These are phyloP conservation scores for Epithemia pelagica DNA, from an alignment of 108 stramenopile genomes.

Conservation along the genomic window DNA sequence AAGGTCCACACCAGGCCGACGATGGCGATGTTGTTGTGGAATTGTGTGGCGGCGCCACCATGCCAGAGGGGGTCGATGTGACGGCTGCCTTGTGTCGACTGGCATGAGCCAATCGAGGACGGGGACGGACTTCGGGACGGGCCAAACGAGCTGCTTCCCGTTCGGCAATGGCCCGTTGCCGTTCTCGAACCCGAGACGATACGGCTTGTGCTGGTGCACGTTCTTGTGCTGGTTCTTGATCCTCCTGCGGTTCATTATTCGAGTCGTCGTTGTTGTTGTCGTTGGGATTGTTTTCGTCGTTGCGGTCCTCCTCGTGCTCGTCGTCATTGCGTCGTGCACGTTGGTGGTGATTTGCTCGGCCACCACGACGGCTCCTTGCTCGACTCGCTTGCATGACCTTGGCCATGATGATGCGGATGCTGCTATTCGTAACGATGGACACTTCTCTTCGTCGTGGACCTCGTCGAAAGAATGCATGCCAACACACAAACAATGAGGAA, in stretches of 20 bases:
- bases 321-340: no score
- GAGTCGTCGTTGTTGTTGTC: neutral
- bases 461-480: no score
- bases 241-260: neutral
- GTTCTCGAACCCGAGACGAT: conserved; percentile 32
- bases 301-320: no score
- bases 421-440: no score
- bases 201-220: neutral
- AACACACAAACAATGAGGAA: no score
- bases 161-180: conserved; percentile 76
- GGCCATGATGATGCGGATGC: no score
- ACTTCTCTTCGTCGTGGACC: no score
- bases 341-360: no score
- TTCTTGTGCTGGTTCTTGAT: no score
- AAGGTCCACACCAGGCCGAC: conserved; percentile 74
- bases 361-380: no score
- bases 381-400: no score
- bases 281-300: no score
- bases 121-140: conserved; percentile 32
- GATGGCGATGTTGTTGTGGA: neutral
- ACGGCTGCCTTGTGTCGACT: conserved; percentile 62
- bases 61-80: conserved; percentile 63
- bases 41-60: conserved; percentile 16
- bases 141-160: conserved; percentile 70
- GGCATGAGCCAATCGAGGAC: conserved; percentile 45